Conservation (phyloP, 106 monocot species). For the Cymbidium sinense region DNA sequence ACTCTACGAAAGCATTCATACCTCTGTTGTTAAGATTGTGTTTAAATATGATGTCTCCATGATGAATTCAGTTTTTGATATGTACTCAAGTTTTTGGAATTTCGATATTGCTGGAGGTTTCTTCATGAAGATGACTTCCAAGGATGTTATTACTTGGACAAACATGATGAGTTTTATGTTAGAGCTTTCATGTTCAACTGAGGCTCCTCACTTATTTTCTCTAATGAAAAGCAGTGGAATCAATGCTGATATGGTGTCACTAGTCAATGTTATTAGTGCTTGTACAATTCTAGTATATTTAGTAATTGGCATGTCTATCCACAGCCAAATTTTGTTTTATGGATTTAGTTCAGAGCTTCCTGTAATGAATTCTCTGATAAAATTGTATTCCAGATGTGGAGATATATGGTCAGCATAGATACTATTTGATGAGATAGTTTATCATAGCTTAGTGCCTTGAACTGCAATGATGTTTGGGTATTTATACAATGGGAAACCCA, state of each 20-base stretch:
- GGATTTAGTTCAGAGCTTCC: too few relatives aligned
- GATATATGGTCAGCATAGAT: conserved; percentile 17
- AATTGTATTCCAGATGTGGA: conserved; percentile 40
- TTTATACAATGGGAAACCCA: conserved; percentile 16
- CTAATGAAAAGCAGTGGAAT: conserved; percentile 29
- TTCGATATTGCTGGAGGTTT: conserved; percentile 10
- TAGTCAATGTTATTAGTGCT: conserved; percentile 24
- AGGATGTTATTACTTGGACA: conserved; percentile 45
- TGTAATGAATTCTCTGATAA: conserved; percentile 32
- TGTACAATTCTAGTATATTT: conserved; percentile 32
- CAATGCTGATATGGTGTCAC: conserved; percentile 20
- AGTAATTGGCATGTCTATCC: conserved; percentile 18
- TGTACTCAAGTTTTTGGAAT: conserved; percentile 36
- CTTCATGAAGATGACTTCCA: conserved; percentile 37
- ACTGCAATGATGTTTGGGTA: conserved; percentile 41
- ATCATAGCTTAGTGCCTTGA: conserved; percentile 50
- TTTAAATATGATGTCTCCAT: conserved; percentile 24
- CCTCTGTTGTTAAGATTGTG: conserved; percentile 27
- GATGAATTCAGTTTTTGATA: conserved; percentile 35
- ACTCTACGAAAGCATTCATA: conserved; percentile 28
- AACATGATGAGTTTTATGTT: conserved; percentile 34
- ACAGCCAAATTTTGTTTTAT: conserved; percentile 15
- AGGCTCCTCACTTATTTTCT: conserved; percentile 24
- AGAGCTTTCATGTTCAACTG: conserved; percentile 1
- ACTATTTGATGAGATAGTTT: conserved; percentile 14